Evolutionary conservation across 2,329 filamentous ascomycete genomes (phyloP), one percentile per base, ranked within the genome.

Genomic region (Ceratocystis papillata): DNA sequence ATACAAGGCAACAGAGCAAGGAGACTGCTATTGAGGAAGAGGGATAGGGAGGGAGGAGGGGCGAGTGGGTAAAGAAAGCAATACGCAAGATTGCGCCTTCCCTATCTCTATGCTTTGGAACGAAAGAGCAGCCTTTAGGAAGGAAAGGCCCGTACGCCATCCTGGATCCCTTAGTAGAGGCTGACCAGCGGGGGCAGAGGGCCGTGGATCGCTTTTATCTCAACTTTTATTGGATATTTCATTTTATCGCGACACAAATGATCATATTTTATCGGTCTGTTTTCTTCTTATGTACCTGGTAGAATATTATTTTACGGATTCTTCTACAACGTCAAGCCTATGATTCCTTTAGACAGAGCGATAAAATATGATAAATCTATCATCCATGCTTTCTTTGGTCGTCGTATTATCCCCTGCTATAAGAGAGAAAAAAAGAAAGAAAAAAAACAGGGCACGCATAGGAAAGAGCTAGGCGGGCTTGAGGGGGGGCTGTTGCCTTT

Each of bases 101-200:
- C 53, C 53, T 59, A 59, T 59, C 53, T 20, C n/a, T n/a, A 59
- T 37, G 53, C 53, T 33, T 59, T 59, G 28, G 25, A 59, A 33
- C 25, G 53, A 33, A 12, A 41, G 37, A 41, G 10, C 48, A 53
- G 20, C 48, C 48, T 53, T 25, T 53, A 5, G 30, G 25, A 59
- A 37, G 53, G 53, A 59, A 59, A 37, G 53, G 28, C 28, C 53
- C 28, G 53, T 25, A 59, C 12, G 22, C 33, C 53, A n/a, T 8
- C 28, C 28, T 53, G 48, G 3, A 33, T 59, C 53, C 53, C 33
- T 37, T 3, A 20, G 45, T 25, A 41, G 37, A 41, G 10, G 10
- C 8, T 41, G 37, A 41, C 37, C 12, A 41, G 28, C 10, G 44
- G 37, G 60, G 60, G 37, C 3, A 12, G 17, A 37, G 3, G 44